Base-by-base conservation (phyloP, 2,329 filamentous ascomycete genomes). In the Diaporthe ampelina region DNA sequence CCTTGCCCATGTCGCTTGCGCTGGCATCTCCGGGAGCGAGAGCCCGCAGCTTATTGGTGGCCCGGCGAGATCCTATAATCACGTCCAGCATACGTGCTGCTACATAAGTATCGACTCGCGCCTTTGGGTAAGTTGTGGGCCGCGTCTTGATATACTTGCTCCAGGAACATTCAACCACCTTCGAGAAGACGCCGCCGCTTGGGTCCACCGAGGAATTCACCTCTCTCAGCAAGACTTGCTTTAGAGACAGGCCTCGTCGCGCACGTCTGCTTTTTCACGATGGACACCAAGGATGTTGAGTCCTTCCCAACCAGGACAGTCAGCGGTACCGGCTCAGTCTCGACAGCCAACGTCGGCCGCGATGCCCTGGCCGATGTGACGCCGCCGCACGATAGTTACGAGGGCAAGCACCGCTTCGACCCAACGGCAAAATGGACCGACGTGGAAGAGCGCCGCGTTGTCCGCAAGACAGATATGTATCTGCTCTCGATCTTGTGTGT, bases 361-460 rank as follows among this genome's bases (percentile, higher is more conserved):
- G 79, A 83, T 73, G 80, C 85, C 48, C 80, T 86, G 63, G 80
- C 81, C 68, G 73, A 78, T 67, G 77, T 79, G 35, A 73, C 83
- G 13, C 78, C 78, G 2, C 81, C 82, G 7, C 79, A 82, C 65
- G 78, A 80, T 24, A 75, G 75, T 19, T 86, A 86, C 73, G 85
- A 86, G 69, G 84, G 84, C 52, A 78, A 78, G 43, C 85, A 86
- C 76, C 81, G 85, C 56, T 86, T 81, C 78, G 85, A 86, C 73
- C 83, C 84, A 0, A 65, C 78, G 15, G 81, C 80, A 9, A 80
- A 79, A 58, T 93, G 91, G 91, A 87, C 88, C 21, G 80, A 84
- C 4, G 85, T 86, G 45, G 91, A 93, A 78, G 91, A 92, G 81
- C 86, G 82, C 76, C 83, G 79, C 17, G 82, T 91, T 4, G 85